Conservation (phyloP, 2,329 filamentous ascomycete genomes). For the Pestalotiopsis sp. region DNA sequence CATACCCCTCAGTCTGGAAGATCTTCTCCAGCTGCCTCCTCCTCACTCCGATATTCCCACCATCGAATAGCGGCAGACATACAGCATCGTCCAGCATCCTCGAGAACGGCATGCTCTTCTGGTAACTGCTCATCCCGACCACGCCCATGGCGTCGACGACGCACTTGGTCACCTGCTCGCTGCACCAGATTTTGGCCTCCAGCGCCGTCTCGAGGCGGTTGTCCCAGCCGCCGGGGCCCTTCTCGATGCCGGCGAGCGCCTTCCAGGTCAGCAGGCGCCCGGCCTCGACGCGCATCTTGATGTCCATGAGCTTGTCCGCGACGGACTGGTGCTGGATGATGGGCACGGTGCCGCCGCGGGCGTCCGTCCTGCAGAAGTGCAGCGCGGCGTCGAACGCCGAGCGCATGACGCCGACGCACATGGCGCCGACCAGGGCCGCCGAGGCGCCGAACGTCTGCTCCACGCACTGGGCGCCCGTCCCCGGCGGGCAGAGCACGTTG, state of each 20-base stretch:
- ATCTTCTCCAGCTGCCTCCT: constrained; percentile 46
- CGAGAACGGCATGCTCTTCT: constrained; percentile 42
- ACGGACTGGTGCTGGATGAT: constrained; percentile 52
- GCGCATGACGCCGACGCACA: constrained; percentile 56
- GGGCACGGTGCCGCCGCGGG: constrained; percentile 44
- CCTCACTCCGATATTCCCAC: constrained; percentile 55
- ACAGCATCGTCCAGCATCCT: constrained; percentile 47
- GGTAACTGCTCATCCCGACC: constrained; percentile 53
- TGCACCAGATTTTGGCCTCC: constrained; percentile 54
- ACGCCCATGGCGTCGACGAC: constrained; percentile 52
- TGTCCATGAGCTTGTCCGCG: constrained; percentile 51
- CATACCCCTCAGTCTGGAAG: neutral
- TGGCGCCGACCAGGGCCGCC: constrained; percentile 55
- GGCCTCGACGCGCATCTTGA: constrained; percentile 55
- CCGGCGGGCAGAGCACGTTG: constrained; percentile 48
- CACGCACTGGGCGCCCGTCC: constrained; percentile 44
- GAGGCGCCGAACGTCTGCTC: constrained; percentile 44
- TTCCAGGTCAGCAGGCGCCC: constrained; percentile 55
- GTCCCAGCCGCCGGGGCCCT: constrained; percentile 40
- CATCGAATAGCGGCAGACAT: constrained; percentile 53
- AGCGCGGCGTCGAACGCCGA: constrained; percentile 54
- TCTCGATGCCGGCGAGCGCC: constrained; percentile 45
- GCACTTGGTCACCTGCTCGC: constrained; percentile 49
- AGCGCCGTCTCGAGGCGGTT: constrained; percentile 47
- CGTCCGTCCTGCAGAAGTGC: constrained; percentile 49